phyloP scores from a whole-genome alignment of 495 filamentous ascomycete genomes.

The Neurospora sp. region DNA sequence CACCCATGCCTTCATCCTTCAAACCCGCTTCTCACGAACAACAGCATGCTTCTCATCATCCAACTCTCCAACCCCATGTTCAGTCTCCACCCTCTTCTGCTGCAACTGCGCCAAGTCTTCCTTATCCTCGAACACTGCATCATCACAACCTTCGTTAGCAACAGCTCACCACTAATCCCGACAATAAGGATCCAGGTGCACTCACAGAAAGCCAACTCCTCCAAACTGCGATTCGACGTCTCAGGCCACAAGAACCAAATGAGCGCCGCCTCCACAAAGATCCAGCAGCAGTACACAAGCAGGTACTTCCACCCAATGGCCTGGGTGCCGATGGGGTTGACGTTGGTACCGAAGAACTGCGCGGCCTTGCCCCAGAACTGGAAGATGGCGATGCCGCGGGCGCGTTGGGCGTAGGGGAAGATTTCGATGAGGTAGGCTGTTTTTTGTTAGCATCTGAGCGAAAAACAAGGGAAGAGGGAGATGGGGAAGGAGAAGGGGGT shows the following conservation, averaged over 20 bases:
- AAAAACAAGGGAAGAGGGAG: neutral
- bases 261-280: conserved; percentile 44
- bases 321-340: conserved; percentile 55
- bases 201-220: conserved; percentile 56
- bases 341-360: conserved; percentile 42
- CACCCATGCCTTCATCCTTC: too few relatives aligned
- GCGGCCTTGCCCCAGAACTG: conserved; percentile 48
- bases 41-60: neutral
- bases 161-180: neutral
- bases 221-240: conserved; percentile 48
- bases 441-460: neutral
- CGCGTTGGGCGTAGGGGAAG: conserved; percentile 51
- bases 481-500: too few relatives aligned
- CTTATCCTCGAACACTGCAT: conserved; percentile 15
- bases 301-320: conserved; percentile 50
- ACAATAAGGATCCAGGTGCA: neutral
- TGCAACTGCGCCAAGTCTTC: conserved; percentile 10
- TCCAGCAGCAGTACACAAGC: conserved; percentile 44
- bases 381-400: conserved; percentile 53
- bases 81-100: neutral
- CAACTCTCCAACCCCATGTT: neutral
- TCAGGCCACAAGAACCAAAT: conserved; percentile 58
- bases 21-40: neutral
- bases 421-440: conserved; percentile 52
- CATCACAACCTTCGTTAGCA: neutral